Conservation (phyloP, 352 stramenopile genomes). For the Globisporangium solare region DNA sequence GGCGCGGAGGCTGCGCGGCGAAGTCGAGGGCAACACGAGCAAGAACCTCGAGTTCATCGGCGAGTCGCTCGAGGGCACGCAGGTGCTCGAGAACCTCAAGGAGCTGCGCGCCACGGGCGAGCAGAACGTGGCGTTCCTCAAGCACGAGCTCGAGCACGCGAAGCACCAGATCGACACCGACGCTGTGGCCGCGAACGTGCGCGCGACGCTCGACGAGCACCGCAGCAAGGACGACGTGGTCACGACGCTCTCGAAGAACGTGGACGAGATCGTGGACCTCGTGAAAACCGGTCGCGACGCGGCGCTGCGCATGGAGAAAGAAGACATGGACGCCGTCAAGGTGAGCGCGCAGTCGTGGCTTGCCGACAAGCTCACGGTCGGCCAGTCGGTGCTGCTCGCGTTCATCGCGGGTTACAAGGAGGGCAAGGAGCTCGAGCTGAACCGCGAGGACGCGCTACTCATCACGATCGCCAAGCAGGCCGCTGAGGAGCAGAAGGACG, state of each 20-base stretch:
- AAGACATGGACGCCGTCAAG: slow-evolving; percentile 65
- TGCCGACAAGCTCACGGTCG: slow-evolving; percentile 80
- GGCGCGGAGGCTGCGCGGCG: slow-evolving; percentile 35
- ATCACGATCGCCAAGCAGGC: slow-evolving; percentile 74
- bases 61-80: slow-evolving; percentile 63
- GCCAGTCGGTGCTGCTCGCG: slow-evolving; percentile 70
- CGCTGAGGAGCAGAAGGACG: slow-evolving; percentile 67
- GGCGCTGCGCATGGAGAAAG: slow-evolving; percentile 47
- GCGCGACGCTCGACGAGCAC: slow-evolving; percentile 48
- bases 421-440: slow-evolving; percentile 72
- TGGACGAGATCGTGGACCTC: slow-evolving; percentile 61
- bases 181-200: slow-evolving; percentile 48
- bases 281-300: slow-evolving; percentile 54
- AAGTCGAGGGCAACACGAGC: slow-evolving; percentile 47
- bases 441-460: slow-evolving; percentile 66
- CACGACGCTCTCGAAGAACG: slow-evolving; percentile 63
- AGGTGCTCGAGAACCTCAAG: slow-evolving; percentile 54
- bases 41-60: slow-evolving; percentile 60
- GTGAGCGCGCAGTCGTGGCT: slow-evolving; percentile 69
- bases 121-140: slow-evolving; percentile 54
- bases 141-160: slow-evolving; percentile 44
- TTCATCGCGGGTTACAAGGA: slow-evolving; percentile 82
- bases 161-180: slow-evolving; percentile 63
- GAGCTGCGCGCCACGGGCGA: slow-evolving; percentile 37
- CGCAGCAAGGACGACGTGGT: slow-evolving; percentile 68